A percentile compares a stretch with the other conserved stretches of the same genome.
phyloP scores from a whole-genome alignment of 2,329 filamentous ascomycete species.

The Rachicladosporium sp. region DNA sequence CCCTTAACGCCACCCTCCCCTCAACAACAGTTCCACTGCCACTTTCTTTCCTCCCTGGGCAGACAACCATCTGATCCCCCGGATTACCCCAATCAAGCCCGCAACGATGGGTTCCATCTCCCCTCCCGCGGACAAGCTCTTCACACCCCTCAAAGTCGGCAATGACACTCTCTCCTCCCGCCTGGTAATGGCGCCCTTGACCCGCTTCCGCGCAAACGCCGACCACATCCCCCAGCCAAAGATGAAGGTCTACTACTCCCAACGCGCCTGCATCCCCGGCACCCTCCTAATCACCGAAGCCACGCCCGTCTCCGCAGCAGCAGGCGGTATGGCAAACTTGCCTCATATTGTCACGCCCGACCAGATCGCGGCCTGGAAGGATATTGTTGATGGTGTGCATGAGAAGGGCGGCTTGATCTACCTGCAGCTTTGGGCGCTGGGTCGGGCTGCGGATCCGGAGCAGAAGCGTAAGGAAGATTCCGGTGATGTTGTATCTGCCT shows the following conservation, averaged over 20 bases:
- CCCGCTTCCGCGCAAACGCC: slow-evolving; percentile 35
- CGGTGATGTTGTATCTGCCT: slow-evolving; percentile 18
- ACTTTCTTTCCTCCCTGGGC: too few relatives aligned
- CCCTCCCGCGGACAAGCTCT: slow-evolving; percentile 16
- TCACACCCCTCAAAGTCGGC: slow-evolving; percentile 33
- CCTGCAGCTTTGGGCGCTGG: slow-evolving; percentile 36
- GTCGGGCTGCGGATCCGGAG: slow-evolving; percentile 31
- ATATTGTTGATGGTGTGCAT: slow-evolving; percentile 39
- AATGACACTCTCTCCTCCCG: slow-evolving; percentile 32
- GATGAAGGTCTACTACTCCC: slow-evolving; percentile 24
- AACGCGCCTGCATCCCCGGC: slow-evolving; percentile 19
- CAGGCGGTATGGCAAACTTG: slow-evolving; percentile 18
- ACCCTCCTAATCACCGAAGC: slow-evolving; percentile 24
- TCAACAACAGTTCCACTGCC: too few relatives aligned
- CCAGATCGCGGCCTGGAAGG: slow-evolving; percentile 39
- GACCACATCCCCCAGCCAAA: slow-evolving; percentile 20
- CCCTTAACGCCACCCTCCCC: too few relatives aligned
- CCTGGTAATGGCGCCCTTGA: slow-evolving; percentile 46
- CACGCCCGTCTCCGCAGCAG: slow-evolving; percentile 22
- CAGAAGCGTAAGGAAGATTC: slow-evolving; percentile 13
- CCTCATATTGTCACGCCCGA: slow-evolving; percentile 21
- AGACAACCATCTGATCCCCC: too few relatives aligned
- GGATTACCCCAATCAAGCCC: not conserved
- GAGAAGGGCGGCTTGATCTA: slow-evolving; percentile 38
- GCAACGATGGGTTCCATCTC: slow-evolving; percentile 4